Percentiles rank a stretch among this genome's conserved stretches.
Conservation (phyloP, 306 rosid species). For the Nissolia schottii region DNA sequence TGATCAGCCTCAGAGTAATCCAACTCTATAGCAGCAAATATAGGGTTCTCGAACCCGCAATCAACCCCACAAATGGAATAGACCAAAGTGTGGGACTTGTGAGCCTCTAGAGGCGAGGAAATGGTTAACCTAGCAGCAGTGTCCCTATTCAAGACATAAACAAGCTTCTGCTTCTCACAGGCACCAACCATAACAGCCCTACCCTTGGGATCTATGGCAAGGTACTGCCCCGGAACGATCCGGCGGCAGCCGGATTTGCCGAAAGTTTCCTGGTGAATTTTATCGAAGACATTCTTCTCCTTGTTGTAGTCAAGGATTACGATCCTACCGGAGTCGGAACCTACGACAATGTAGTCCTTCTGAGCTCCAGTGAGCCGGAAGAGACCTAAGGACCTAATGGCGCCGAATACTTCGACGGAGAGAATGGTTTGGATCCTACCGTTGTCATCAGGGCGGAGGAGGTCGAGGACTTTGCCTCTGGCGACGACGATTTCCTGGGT, state of each 20-base stretch:
- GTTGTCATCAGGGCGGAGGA: conserved; percentile 87
- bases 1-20: conserved; percentile 89
- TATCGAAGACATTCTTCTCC: conserved; percentile 82
- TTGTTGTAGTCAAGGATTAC: conserved; percentile 85
- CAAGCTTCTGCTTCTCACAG: conserved; percentile 92
- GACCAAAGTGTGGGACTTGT: conserved; percentile 81
- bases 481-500: conserved; percentile 87
- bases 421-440: conserved; percentile 92
- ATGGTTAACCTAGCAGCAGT: conserved; percentile 91
- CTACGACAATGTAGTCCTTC: conserved; percentile 85
- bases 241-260: conserved; percentile 93
- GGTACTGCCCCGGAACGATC: conserved; percentile 87
- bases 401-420: conserved; percentile 93
- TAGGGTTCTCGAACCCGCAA: conserved; percentile 95
- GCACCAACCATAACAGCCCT: conserved; percentile 97
- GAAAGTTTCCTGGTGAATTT: conserved; percentile 89
- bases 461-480: conserved; percentile 88
- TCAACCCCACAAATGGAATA: conserved; percentile 91
- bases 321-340: conserved; percentile 90
- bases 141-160: conserved; percentile 87
- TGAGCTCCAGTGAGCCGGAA: conserved; percentile 84
- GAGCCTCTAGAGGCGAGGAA: conserved; percentile 91
- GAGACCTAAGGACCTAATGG: conserved; percentile 74
- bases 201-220: conserved; percentile 91
- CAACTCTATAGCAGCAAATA: conserved; percentile 87